phyloP scores from a whole-genome alignment of 2,329 filamentous ascomycete species.

The Sporothrix inflata region DNA sequence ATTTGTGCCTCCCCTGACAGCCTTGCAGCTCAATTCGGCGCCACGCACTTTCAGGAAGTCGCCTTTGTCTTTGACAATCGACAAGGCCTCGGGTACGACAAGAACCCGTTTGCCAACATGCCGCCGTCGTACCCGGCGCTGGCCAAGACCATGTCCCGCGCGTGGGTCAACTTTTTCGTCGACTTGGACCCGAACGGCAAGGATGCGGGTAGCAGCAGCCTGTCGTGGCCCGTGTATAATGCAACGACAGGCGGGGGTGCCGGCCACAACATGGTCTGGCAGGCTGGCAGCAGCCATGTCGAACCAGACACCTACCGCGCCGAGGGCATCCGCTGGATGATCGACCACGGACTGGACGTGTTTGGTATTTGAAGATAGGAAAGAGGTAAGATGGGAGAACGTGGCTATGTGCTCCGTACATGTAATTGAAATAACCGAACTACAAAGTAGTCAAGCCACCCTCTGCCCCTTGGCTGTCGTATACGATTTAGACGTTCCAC shows the following conservation, averaged over 20 bases:
- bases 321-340: constrained; percentile 31
- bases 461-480: no score
- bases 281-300: constrained; percentile 13
- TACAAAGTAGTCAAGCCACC: no score
- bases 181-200: constrained; percentile 26
- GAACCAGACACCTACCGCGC: constrained; percentile 29
- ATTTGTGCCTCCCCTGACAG: no score
- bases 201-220: background rate
- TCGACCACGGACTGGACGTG: constrained; percentile 27
- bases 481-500: no score
- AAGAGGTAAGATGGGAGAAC: no score
- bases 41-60: constrained; percentile 52
- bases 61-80: constrained; percentile 59
- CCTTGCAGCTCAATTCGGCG: constrained; percentile 26
- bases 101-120: constrained; percentile 46
- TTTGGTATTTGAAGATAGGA: constrained; percentile 17
- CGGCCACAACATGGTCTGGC: constrained; percentile 32
- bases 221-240: constrained; percentile 34
- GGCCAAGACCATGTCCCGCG: constrained; percentile 27
- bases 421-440: no score
- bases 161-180: constrained; percentile 31
- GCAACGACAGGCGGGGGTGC: constrained; percentile 33
- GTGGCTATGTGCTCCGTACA: no score
- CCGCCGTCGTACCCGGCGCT: constrained; percentile 48
- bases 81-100: constrained; percentile 49